Evolutionary conservation across 73 alveolate species (phyloP), one percentile per base, ranked within the genome.

Genomic region (Urostyla sp.): DNA sequence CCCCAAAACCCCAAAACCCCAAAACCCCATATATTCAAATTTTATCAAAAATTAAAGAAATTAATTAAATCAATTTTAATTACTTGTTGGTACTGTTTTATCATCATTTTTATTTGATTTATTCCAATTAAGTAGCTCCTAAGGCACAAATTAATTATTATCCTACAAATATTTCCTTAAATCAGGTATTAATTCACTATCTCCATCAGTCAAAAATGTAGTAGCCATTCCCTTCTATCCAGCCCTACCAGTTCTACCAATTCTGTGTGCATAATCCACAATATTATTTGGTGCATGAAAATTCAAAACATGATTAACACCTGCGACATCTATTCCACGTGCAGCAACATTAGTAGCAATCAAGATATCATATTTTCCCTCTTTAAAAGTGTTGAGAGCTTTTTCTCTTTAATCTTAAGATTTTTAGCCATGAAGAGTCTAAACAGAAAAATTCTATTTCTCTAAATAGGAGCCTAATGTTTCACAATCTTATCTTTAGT

Each of bases 171-270:
- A 90, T 24, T 86, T 85, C 45, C 43, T 67, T 55, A 90, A 63
- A 32, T 85, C 96, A 40, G 67, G 67, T 81, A 90, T 79, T 49
- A 93, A 67, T 37, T 80, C 95, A 27, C 74, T 78, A 60, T 91
- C 94, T 37, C 92, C 92, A 4, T 74, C 75, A 27, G 94, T 90
- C 38, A 93, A 85, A 84, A 95, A 95, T 45, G 98, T 88, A 0
- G 92, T 90, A n/a, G 99, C 99, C 90, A 86, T 91, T 34, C 99
- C 99, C 69, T 77, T 66, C 46, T 89, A 84, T 59, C 99, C 99
- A 11, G 96, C 98, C 61, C 99, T 85, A 46, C 99, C 99, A 4
- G 99, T 95, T 67, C 99, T 92, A 37, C 99, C 99, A 45, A 95
- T 95, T 61, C 99, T 75, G 84, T 95, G 99, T 44, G 85, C 81